These are phyloP conservation scores for Hymenoscyphus scutula DNA, from an alignment of 2,329 filamentous ascomycete species.

Conservation along the genomic window DNA sequence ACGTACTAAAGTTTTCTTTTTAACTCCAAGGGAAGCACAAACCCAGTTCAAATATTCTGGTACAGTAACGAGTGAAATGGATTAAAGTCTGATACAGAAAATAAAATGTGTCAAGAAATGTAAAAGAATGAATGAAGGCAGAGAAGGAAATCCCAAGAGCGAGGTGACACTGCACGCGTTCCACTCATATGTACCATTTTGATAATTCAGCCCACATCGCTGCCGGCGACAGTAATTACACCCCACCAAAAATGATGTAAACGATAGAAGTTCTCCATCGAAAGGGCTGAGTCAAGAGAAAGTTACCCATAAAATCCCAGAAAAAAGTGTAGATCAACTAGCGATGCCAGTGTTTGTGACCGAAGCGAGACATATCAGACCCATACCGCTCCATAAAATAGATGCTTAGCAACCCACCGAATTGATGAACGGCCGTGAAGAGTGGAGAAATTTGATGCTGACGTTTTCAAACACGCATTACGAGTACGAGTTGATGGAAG, in stretches of 20 bases:
- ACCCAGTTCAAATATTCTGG: background rate
- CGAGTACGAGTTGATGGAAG: background rate
- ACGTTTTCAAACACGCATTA: background rate
- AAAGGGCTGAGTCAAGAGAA: constrained; percentile 3
- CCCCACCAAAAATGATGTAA: background rate
- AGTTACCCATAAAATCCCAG: background rate
- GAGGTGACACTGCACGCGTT: background rate
- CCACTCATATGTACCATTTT: constrained; percentile 7
- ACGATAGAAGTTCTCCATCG: background rate
- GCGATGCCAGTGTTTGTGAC: background rate
- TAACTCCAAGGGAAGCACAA: background rate
- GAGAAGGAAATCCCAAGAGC: background rate
- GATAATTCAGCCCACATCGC: background rate
- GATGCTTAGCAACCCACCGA: background rate
- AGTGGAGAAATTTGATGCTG: background rate
- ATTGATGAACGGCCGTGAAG: background rate
- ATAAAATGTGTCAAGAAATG: constrained; percentile 6
- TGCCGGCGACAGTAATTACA: background rate
- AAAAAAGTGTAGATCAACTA: background rate
- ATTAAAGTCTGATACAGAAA: background rate
- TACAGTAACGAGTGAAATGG: constrained; percentile 5
- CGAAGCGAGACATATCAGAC: background rate
- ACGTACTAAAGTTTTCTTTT: background rate
- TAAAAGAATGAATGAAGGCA: background rate
- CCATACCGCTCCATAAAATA: background rate